These are phyloP conservation scores for Puccinia polysora DNA, from an alignment of 1,284 basidiomycete genomes.

Conservation along the genomic window DNA sequence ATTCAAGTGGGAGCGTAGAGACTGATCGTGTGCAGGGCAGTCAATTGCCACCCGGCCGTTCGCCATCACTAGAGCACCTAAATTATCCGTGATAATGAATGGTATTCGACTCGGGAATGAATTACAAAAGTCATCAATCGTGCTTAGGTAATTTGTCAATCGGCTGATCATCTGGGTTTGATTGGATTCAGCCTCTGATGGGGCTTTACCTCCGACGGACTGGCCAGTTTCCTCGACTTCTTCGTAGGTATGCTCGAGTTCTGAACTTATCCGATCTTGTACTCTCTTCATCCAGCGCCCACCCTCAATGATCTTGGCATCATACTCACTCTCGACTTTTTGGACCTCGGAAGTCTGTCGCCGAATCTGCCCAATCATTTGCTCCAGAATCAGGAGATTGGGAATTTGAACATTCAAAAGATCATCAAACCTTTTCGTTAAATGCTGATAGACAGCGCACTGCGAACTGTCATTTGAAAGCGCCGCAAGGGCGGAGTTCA, in stretches of 20 bases:
- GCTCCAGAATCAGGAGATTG: slow-evolving; percentile 13
- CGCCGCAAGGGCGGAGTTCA: slow-evolving; percentile 8
- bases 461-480: slow-evolving; percentile 1
- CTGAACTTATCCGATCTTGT: slow-evolving; percentile 29
- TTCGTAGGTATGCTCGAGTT: slow-evolving; percentile 36
- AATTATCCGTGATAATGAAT: slow-evolving; percentile 3
- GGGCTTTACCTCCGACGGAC: background rate
- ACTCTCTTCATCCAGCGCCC: slow-evolving; percentile 36
- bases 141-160: slow-evolving; percentile 17
- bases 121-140: slow-evolving; percentile 18
- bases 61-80: slow-evolving; percentile 6
- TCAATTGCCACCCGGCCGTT: slow-evolving; percentile 16
- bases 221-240: slow-evolving; percentile 3
- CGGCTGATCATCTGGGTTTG: background rate
- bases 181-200: background rate
- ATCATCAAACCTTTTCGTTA: background rate
- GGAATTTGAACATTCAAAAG: slow-evolving; percentile 4
- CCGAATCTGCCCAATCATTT: slow-evolving; percentile 4
- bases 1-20: slow-evolving; percentile 9
- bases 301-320: slow-evolving; percentile 32
- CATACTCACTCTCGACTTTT: slow-evolving; percentile 23
- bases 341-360: slow-evolving; percentile 16
- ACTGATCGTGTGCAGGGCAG: slow-evolving; percentile 5
- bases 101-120: slow-evolving; percentile 21
- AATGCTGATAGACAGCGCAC: slow-evolving; percentile 9